Conservation (phyloP, 306 rosid species). For the Quercus variabilis region DNA sequence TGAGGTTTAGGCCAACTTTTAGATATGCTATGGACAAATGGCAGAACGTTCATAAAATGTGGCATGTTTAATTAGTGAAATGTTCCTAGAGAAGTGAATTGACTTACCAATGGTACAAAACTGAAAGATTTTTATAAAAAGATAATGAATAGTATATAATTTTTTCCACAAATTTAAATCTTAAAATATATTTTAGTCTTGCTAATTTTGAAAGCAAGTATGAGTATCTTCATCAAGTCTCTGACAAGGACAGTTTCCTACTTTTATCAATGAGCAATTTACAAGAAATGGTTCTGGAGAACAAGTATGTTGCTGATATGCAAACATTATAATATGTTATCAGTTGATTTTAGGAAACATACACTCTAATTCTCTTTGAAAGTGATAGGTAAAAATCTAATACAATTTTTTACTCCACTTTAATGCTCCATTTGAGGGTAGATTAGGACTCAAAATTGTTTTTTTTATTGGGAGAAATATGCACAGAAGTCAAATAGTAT, state of each 20-base stretch:
- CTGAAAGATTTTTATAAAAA: background rate
- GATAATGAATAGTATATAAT: background rate
- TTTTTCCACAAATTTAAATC: background rate
- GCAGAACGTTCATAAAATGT: background rate
- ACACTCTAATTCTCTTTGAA: background rate
- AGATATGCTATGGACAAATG: background rate
- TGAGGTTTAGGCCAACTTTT: background rate
- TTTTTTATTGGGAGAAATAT: background rate
- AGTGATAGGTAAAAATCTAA: background rate
- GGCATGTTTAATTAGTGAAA: background rate
- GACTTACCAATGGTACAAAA: background rate
- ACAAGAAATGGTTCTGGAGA: background rate
- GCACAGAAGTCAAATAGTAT: conserved; percentile 9
- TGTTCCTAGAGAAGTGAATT: background rate
- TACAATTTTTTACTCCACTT: no score
- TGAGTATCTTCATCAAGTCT: background rate
- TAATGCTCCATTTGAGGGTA: background rate
- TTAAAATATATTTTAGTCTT: background rate
- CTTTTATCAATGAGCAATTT: conserved; percentile 1
- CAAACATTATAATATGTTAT: background rate
- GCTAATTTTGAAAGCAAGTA: background rate
- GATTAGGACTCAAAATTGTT: conserved; percentile 2
- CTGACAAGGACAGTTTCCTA: conserved; percentile 4
- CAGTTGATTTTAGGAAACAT: conserved; percentile 5
- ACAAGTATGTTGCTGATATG: background rate